Evolutionary conservation across 495 filamentous ascomycete genomes (phyloP), one percentile per base, ranked within the genome.

Genomic region (Penicillium diatomitis): DNA sequence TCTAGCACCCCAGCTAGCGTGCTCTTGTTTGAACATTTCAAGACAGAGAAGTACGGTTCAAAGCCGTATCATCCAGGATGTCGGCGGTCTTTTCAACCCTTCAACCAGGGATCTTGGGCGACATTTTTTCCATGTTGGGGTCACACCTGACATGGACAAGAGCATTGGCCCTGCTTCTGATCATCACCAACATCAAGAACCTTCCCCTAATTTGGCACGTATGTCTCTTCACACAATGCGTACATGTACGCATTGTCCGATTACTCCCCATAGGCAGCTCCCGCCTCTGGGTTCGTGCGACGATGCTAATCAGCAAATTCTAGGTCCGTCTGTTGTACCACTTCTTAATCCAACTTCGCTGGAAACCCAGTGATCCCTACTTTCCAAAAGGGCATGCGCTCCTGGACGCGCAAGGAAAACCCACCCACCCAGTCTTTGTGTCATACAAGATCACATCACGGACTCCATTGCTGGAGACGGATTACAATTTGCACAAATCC

Each of bases 401-500:
- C 28, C 47, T 63, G 42, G 61, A 65, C 31, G 46, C 55, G n/a
- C 51, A 62, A 40, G 63, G 60, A 37, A 59, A 64, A 10, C 62
- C 67, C 8, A 68, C 61, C n/a, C 68, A 72, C 56, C 72, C 66
- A 1, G 67, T 85, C 45, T 86, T 86, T 59, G 67, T 69, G 28
- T 70, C 82, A 10, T 57, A 74, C 45, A 69, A 74, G 33, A 75
- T 77, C 32, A 63, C 62, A 32, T 72, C 77, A n/a, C 76, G 74
- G 61, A 74, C 77, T 6, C 66, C 74, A 0, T 52, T 80, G 37
- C 47, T 74, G 33, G 82, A 86, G 66, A 77, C 70, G 44, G 82
- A 86, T 58, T 85, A 83, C 69, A 86, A 86, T 60, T 35, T 82
- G 32, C 82, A 86, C 64, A 86, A 89, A 55, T 81, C 77, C 33